Evolutionary conservation across 768 basidiomycete species (phyloP), one percentile per base, ranked within the genome.

Genomic region (Podaxis mareebaensis): DNA sequence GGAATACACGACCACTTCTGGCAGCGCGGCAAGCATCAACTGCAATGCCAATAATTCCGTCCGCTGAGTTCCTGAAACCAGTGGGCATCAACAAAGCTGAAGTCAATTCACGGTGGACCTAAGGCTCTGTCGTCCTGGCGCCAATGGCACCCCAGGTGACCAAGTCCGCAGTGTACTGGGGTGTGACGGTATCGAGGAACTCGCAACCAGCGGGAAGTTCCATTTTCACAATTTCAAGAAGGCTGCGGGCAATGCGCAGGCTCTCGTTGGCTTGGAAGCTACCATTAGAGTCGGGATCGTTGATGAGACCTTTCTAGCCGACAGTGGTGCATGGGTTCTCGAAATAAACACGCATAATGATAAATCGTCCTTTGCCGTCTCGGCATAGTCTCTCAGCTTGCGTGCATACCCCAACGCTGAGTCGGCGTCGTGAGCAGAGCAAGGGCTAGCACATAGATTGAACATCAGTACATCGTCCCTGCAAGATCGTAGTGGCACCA

Each of bases 241-340:
- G 79, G 4, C 86, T 85, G 40, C 97, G 90, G 1, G 95, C 96
- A 56, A 89, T 85, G 30, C 95, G 89, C 33, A 99, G 83, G 17
- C 97, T 97, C 69, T 91, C 91, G 85, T 99, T 99, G 76, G 99
- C 99, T 67, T 95, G 92, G 86, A 92, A 98, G 71, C 81, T 88
- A 58, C 89, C 85, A 76, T 97, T 95, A 80, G 98, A 88, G 59
- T 94, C 92, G 4, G 96, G 96, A 71, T 98, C 95, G 72, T 98
- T 99, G 77, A 99, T 98, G 66, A 99, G 85, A 42, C 96, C 97
- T 75, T 99, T 99, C 96, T 97, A 99, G 30, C 97, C 97, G 53
- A 99, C 91, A 0, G 96, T 98, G 6, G 96, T 98, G 33, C 96
- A 84, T 1, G 90, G 90, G 70, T 99, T 99, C 70, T 99, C 96